Base-by-base conservation (phyloP, 768 basidiomycete species). In the Kwoniella dejecticola region DNA sequence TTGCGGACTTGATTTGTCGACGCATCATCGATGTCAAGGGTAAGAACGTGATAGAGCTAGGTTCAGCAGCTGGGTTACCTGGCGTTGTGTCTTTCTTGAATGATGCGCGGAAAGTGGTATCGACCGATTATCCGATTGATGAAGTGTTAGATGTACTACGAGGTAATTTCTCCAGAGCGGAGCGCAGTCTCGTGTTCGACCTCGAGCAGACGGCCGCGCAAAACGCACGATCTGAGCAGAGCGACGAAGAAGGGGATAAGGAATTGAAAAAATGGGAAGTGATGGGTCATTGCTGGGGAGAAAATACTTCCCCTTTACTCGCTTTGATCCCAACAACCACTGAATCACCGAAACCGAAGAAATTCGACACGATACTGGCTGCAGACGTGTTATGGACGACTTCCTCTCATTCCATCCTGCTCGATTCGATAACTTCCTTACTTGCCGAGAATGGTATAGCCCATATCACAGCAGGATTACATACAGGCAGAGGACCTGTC, bases 341-440 rank as follows among this genome's bases (percentile, higher is more conserved):
- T 12, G 41, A 42, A 50, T 10, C 8, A 12, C n/a, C 30, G 26
- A 36, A 26, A 55, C 40, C 15, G 12, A 52, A 29, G 47, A 52
- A 40, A 23, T 79, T 77, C 66, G 71, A 76, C 52, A 24, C 64
- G 4, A 69, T 79, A 15, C 59, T 79, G 2, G 66, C 76, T 0
- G 74, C 77, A 17, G 78, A 79, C 45, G 67, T 72, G 5, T 54
- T 77, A 30, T 78, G 77, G 77, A 63, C 68, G 1, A 70, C 74
- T n/a, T 58, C 66, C 1, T 66, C 75, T 5, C 77, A 78, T 50
- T 23, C 27, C 4, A 63, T 53, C 5, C 63, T 78, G 5, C 66
- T 78, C 15, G 64, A 70, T 33, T 75, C 73, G 13, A 57, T 77
- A 24, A 49, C 38, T 23, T 15, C 36, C 0, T 62, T 78, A 2